Evolutionary conservation across 257 asterid genomes (phyloP).

Genomic region (Solanum chiquidenum): DNA sequence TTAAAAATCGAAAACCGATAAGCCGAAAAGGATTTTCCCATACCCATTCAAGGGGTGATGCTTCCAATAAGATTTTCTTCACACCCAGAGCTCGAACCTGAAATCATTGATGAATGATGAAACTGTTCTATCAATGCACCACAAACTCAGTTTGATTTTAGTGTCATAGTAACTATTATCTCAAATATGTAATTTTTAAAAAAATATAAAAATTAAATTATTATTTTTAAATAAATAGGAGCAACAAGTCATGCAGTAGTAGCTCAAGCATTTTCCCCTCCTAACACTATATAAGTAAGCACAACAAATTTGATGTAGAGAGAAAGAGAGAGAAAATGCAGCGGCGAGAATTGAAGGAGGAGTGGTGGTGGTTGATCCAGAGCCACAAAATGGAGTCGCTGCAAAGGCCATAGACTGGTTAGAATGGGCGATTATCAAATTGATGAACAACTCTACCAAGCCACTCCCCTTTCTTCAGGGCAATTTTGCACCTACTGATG

Average conservation of each 20-base stretch:
- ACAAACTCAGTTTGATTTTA: too few species aligned
- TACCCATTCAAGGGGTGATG: too few species aligned
- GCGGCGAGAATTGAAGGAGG: slow-evolving; percentile 30
- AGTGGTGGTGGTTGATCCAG: slow-evolving; percentile 60
- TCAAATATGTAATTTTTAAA: too few species aligned
- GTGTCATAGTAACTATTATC: too few species aligned
- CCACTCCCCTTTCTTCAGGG: slow-evolving; percentile 68
- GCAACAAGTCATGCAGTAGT: background rate
- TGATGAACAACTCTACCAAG: slow-evolving; percentile 47
- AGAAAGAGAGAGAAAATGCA: slow-evolving; percentile 6
- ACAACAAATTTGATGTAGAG: background rate
- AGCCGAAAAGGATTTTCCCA: too few species aligned
- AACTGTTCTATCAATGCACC: too few species aligned
- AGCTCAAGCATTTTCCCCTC: background rate
- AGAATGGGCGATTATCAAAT: slow-evolving; percentile 54
- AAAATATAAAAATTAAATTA: too few species aligned
- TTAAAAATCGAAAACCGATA: too few species aligned
- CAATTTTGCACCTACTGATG: slow-evolving; percentile 67
- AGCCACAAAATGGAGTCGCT: slow-evolving; percentile 46
- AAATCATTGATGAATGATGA: too few species aligned
- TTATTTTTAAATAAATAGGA: too few species aligned
- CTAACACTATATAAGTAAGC: background rate
- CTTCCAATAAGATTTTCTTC: too few species aligned
- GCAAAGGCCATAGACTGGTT: slow-evolving; percentile 71
- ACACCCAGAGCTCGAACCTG: too few species aligned